Evolutionary conservation across 352 stramenopile species (phyloP).

Genomic region (Globisporangium cederbergense): DNA sequence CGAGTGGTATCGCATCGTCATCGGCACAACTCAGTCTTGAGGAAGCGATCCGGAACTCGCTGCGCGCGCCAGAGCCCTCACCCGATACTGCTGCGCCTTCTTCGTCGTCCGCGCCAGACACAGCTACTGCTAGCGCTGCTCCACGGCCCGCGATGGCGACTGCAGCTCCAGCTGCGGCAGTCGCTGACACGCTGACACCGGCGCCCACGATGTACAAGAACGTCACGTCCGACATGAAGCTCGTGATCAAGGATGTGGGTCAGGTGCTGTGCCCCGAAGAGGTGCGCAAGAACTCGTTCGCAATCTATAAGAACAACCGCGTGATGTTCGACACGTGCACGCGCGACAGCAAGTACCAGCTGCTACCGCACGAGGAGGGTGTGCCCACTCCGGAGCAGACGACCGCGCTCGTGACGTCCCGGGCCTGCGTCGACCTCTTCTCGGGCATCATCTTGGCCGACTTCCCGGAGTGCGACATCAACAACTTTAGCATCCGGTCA

Average conservation of each 20-base stretch:
- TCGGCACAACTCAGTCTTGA: conserved; percentile 10
- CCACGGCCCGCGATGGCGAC: neutral
- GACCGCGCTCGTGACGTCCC: conserved; percentile 8
- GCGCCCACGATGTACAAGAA: conserved; percentile 12
- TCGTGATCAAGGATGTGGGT: conserved; percentile 13
- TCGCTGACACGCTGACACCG: neutral
- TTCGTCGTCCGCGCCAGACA: too few relatives aligned
- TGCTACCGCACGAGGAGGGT: conserved; percentile 2
- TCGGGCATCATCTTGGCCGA: conserved; percentile 14
- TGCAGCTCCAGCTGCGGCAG: neutral
- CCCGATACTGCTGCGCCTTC: neutral
- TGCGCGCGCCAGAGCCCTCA: conserved; percentile 1
- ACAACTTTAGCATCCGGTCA: conserved; percentile 19
- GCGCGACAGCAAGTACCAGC: conserved; percentile 9
- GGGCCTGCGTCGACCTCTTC: conserved; percentile 12
- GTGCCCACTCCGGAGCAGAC: conserved; percentile 12
- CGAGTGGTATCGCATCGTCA: conserved; percentile 8
- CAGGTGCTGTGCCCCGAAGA: conserved; percentile 12
- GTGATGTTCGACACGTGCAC: conserved; percentile 33
- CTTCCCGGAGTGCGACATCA: conserved; percentile 16
- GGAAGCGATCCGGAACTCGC: conserved; percentile 7
- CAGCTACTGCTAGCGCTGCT: neutral
- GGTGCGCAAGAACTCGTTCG: conserved; percentile 34
- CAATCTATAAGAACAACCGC: conserved; percentile 38
- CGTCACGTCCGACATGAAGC: conserved; percentile 20